Percentiles rank a stretch among this genome's conserved stretches.
These are phyloP conservation scores for Mucor circinelloides DNA, from an alignment of 371 early-diverging fungal genomes.

Conservation along the genomic window DNA sequence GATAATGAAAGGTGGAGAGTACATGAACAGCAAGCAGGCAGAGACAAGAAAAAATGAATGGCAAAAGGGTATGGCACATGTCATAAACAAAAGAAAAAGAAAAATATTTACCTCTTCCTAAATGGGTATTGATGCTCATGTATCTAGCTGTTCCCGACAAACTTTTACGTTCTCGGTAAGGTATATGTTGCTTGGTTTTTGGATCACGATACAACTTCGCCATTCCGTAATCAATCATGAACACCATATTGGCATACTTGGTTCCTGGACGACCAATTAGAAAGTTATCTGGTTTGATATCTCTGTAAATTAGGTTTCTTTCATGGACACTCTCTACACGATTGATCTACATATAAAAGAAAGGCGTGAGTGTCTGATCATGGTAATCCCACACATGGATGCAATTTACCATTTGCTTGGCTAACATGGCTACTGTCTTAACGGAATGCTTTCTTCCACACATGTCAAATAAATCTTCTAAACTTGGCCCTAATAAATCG, in stretches of 20 bases:
- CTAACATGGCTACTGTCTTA: slow-evolving; percentile 94
- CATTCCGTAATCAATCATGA: slow-evolving; percentile 95
- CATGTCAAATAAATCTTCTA: slow-evolving; percentile 96
- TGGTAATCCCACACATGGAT: not conserved
- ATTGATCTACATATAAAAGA: slow-evolving; percentile 60
- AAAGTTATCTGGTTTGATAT: slow-evolving; percentile 99
- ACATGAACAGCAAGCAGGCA: not conserved
- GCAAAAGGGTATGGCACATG: not conserved
- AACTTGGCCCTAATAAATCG: slow-evolving; percentile 93
- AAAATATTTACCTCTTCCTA: slow-evolving; percentile 62
- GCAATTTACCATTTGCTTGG: slow-evolving; percentile 87
- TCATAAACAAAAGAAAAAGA: not conserved
- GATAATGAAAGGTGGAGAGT: not conserved
- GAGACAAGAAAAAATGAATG: not conserved
- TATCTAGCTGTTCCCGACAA: slow-evolving; percentile 96
- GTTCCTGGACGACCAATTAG: slow-evolving; percentile 80
- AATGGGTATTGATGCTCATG: slow-evolving; percentile 95
- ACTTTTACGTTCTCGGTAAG: slow-evolving; percentile 86
- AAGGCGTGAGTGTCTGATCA: not conserved
- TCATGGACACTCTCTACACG: slow-evolving; percentile 96
- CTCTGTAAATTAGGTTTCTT: slow-evolving; percentile 96
- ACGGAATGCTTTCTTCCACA: slow-evolving; percentile 88
- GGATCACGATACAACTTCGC: slow-evolving; percentile 93
- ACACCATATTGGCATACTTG: slow-evolving; percentile 64
- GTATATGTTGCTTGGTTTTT: slow-evolving; percentile 89